Evolutionary conservation across 768 basidiomycete genomes (phyloP).

Genomic region (Mycena indigotica): DNA sequence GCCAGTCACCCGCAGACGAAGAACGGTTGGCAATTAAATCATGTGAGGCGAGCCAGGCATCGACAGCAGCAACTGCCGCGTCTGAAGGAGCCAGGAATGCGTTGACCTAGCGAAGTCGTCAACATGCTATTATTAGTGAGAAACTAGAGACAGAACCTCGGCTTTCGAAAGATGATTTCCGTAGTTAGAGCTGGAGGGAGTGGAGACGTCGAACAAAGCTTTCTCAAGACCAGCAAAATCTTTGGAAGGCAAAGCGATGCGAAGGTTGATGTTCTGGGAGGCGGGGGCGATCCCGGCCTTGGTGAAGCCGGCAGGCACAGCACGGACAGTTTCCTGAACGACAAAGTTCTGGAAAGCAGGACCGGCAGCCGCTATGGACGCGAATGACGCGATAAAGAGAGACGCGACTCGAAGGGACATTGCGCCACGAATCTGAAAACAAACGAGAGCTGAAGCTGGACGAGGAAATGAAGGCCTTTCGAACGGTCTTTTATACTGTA

Average conservation of each 20-base stretch:
- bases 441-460: neutral
- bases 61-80: constrained; percentile 31
- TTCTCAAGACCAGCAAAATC: constrained; percentile 35
- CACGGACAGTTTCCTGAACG: constrained; percentile 6
- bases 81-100: constrained; percentile 18
- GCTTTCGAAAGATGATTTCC: constrained; percentile 43
- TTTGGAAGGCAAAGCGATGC: constrained; percentile 39
- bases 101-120: constrained; percentile 23
- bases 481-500: neutral
- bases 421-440: neutral
- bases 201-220: constrained; percentile 36
- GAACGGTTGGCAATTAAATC: constrained; percentile 30
- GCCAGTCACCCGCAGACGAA: constrained; percentile 44
- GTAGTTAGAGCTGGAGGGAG: constrained; percentile 36
- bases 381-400: constrained; percentile 11
- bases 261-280: constrained; percentile 36
- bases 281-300: constrained; percentile 30
- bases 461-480: neutral
- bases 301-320: constrained; percentile 39
- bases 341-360: constrained; percentile 7
- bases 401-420: neutral
- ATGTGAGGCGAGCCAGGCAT: constrained; percentile 47
- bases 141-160: constrained; percentile 38
- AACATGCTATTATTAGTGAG: constrained; percentile 39
- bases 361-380: constrained; percentile 5